Base-by-base conservation (phyloP, 2,329 filamentous ascomycete genomes). In the Lojkania enalia region DNA sequence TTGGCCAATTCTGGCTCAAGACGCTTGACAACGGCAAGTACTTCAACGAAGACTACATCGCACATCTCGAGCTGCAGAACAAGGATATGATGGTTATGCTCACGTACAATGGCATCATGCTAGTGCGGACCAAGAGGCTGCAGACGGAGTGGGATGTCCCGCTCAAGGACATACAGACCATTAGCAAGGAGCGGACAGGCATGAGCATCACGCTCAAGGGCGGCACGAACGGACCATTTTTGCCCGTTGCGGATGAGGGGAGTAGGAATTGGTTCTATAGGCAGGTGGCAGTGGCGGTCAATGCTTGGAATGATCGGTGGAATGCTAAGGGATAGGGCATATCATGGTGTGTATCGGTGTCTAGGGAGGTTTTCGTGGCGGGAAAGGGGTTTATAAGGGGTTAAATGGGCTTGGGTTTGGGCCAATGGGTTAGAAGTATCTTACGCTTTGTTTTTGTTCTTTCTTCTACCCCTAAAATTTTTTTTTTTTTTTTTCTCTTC, bases 1-100 rank as follows among this genome's bases (percentile, higher is more conserved):
- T 99, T 2, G 94, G 94, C 0, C 94, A 99, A 69, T 96, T 90
- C 76, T 99, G 94, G 95, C 84, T 99, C 54, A 99, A 99, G 78
- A 95, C 96, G 47, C 84, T 95, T 9, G 94, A 99, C 72, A 94
- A 96, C 54, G 94, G 94, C 50, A 94, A 91, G 69, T 97, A 92
- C 77, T 99, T 99, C 80, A 87, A 95, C 72, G 94, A 99, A 71
- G 82, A 90, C 66, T 99, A 99, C 74, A 94, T 99, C 68, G 95
- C 91, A 3, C 95, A 99, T 66, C 78, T 99, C 3, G 92, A 99
- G 71, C 81, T 99, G 19, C 88, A 90, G 9, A 84, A 85, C 49
- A 89, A 94, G 67, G 91, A 95, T 66, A 89, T 97, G 82, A 80
- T 99, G 49, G 96, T 77, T 48, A 73, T 78, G 68, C 62, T 77